A percentile compares a stretch with the other conserved stretches of the same genome.
phyloP scores from a whole-genome alignment of 495 filamentous ascomycete species.

The Aspergillus nanangensis region DNA sequence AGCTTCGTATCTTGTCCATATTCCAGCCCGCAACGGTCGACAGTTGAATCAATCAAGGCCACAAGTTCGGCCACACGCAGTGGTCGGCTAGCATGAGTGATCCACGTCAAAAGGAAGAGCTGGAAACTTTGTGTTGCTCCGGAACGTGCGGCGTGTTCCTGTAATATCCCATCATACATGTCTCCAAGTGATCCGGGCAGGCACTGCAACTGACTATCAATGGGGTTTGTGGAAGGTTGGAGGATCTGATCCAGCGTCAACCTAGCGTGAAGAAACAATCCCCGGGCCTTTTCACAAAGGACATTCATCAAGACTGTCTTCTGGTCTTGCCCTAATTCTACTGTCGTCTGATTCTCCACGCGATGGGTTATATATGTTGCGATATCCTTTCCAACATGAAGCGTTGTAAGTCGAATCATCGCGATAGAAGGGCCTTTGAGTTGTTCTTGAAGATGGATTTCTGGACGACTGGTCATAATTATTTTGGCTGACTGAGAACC shows the following conservation, averaged over 20 bases:
- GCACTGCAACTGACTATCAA: constrained; percentile 6
- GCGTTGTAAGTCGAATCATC: constrained; percentile 27
- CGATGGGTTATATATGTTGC: constrained; percentile 26
- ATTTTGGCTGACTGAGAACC: constrained; percentile 34
- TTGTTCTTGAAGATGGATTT: constrained; percentile 7
- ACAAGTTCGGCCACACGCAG: constrained; percentile 47
- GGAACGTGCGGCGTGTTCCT: constrained; percentile 33
- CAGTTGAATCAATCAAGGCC: constrained; percentile 22
- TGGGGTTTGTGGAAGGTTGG: background rate
- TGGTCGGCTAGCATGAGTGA: constrained; percentile 45
- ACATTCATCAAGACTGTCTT: background rate
- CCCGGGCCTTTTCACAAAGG: background rate
- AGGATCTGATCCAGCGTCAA: constrained; percentile 41
- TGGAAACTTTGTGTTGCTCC: constrained; percentile 31
- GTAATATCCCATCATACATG: constrained; percentile 44
- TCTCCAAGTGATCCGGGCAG: constrained; percentile 29
- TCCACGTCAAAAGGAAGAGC: constrained; percentile 35
- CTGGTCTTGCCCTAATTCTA: background rate
- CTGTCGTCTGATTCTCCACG: constrained; percentile 5
- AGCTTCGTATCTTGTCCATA: constrained; percentile 18
- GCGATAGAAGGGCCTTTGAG: constrained; percentile 9
- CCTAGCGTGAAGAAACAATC: constrained; percentile 26
- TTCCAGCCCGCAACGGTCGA: constrained; percentile 1
- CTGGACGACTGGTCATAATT: constrained; percentile 38
- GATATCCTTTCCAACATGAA: constrained; percentile 33